phyloP scores from a whole-genome alignment of 2,329 filamentous ascomycete species.

The Davidsoniella eucalypti region DNA sequence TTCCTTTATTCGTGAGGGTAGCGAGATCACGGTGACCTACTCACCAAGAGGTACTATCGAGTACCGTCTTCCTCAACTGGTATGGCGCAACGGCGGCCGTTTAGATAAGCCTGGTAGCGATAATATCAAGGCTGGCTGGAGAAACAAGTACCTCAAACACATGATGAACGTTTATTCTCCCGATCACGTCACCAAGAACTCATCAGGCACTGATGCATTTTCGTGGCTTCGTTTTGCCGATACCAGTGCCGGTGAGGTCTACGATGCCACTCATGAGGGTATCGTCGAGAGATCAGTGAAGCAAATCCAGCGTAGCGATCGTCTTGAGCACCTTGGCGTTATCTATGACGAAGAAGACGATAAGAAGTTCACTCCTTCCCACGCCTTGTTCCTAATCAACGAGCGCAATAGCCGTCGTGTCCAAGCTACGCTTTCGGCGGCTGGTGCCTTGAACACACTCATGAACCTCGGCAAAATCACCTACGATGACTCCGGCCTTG shows the following conservation, averaged over 20 bases:
- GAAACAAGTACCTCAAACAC: conserved; percentile 57
- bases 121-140: conserved; percentile 65
- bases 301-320: conserved; percentile 35
- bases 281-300: conserved; percentile 59
- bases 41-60: conserved; percentile 77
- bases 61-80: conserved; percentile 61
- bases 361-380: conserved; percentile 49
- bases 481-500: conserved; percentile 55
- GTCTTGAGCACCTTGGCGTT: conserved; percentile 49
- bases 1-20: conserved; percentile 82
- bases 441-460: conserved; percentile 57
- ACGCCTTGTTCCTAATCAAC: conserved; percentile 68
- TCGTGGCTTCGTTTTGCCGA: conserved; percentile 85
- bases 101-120: conserved; percentile 56
- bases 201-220: conserved; percentile 49
- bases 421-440: conserved; percentile 50
- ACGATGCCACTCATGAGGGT: conserved; percentile 49
- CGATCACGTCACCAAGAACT: conserved; percentile 54
- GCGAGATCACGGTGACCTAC: conserved; percentile 64
- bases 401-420: conserved; percentile 50
- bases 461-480: conserved; percentile 58
- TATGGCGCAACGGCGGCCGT: conserved; percentile 70
- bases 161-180: conserved; percentile 85
- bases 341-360: conserved; percentile 54
- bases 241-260: conserved; percentile 55